Conservation (phyloP, 345 rosid genomes). For the Bruguiera parviflora region DNA sequence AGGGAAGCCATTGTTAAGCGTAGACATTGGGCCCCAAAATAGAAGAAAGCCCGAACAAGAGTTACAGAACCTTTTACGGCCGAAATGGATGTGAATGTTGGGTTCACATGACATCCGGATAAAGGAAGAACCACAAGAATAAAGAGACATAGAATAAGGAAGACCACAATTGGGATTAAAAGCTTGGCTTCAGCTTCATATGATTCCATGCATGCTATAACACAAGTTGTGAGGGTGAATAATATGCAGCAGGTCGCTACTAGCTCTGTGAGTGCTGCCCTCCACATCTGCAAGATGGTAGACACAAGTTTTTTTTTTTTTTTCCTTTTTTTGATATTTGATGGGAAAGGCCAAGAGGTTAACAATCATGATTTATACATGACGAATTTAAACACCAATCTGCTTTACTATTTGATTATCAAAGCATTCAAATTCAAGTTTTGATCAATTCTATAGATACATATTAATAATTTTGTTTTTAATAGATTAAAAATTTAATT, state of each 20-base stretch:
- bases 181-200: neutral
- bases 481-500: too few species aligned
- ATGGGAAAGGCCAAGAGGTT: too few species aligned
- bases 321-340: neutral
- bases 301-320: neutral
- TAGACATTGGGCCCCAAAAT: conserved; percentile 1
- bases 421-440: too few species aligned
- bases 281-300: neutral
- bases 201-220: neutral
- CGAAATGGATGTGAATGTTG: neutral
- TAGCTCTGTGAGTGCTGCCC: neutral
- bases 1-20: neutral
- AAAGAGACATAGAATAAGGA: neutral
- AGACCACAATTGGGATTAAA: neutral
- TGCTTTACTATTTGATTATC: too few species aligned
- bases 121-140: neutral
- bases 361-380: too few species aligned
- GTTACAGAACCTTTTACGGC: neutral
- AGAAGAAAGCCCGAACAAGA: neutral
- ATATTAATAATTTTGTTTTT: too few species aligned
- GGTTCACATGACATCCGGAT: neutral
- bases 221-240: neutral
- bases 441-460: too few species aligned
- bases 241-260: neutral
- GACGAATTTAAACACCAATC: too few species aligned